phyloP scores from a whole-genome alignment of 495 filamentous ascomycete genomes.

The Chaetomium tenue region DNA sequence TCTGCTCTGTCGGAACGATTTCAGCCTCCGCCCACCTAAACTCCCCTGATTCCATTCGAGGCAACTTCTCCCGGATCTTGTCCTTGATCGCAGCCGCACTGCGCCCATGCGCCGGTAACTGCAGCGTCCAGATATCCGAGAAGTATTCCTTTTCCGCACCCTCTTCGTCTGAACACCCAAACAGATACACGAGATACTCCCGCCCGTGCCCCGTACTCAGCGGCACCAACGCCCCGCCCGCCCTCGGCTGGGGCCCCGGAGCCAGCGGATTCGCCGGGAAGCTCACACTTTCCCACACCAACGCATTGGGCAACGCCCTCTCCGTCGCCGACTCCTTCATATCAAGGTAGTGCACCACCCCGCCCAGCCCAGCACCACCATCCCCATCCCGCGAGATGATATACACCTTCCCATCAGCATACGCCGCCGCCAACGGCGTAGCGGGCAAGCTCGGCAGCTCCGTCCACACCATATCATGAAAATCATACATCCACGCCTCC shows the following conservation, averaged over 20 bases:
- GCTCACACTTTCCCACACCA: constrained; percentile 44
- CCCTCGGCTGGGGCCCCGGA: constrained; percentile 47
- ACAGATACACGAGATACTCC: constrained; percentile 53
- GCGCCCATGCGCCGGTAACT: constrained; percentile 45
- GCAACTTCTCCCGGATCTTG: constrained; percentile 42
- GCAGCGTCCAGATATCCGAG: constrained; percentile 54
- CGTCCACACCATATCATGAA: constrained; percentile 44
- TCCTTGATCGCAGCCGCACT: constrained; percentile 55
- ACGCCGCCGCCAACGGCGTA: constrained; percentile 38
- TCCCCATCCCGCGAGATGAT: constrained; percentile 35
- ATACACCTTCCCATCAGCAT: constrained; percentile 46
- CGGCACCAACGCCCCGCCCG: constrained; percentile 46
- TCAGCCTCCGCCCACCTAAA: constrained; percentile 51
- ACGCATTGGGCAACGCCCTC: constrained; percentile 29
- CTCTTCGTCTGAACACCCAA: constrained; percentile 37
- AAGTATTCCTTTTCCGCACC: constrained; percentile 20
- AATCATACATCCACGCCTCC: constrained; percentile 52
- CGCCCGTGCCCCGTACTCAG: constrained; percentile 52
- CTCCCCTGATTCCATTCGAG: constrained; percentile 40
- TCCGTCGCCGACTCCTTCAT: constrained; percentile 36
- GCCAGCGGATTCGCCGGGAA: constrained; percentile 50
- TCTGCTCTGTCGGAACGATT: constrained; percentile 44
- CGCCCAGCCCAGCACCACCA: constrained; percentile 34
- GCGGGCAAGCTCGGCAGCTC: constrained; percentile 42
- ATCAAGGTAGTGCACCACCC: constrained; percentile 45